phyloP scores from a whole-genome alignment of 2,329 filamentous ascomycete genomes.

The Penicillium sp. region DNA sequence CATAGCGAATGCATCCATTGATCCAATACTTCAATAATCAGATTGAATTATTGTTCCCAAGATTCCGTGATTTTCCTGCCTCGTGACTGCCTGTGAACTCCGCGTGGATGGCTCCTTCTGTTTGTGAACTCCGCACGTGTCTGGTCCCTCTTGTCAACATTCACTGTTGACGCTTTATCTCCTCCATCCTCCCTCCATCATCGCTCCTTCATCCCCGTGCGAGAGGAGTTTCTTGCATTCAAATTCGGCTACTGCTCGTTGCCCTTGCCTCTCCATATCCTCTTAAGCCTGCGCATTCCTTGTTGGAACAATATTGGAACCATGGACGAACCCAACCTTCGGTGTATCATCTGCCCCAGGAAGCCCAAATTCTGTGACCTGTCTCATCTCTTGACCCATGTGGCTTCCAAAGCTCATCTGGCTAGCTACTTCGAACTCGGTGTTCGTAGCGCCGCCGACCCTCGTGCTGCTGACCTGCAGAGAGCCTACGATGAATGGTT shows the following conservation, averaged over 20 bases:
- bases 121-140: neutral
- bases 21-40: neutral
- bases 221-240: slow-evolving; percentile 7
- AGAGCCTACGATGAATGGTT: slow-evolving; percentile 80
- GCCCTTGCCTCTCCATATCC: slow-evolving; percentile 24
- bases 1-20: slow-evolving; percentile 1
- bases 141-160: neutral
- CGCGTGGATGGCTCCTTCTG: neutral
- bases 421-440: slow-evolving; percentile 80
- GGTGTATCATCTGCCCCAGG: slow-evolving; percentile 82
- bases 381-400: slow-evolving; percentile 88
- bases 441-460: slow-evolving; percentile 68
- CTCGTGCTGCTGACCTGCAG: slow-evolving; percentile 63
- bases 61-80: neutral
- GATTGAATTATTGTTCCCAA: neutral
- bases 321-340: slow-evolving; percentile 62
- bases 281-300: slow-evolving; percentile 2
- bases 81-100: neutral
- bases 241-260: slow-evolving; percentile 20
- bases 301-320: slow-evolving; percentile 11
- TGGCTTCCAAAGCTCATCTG: slow-evolving; percentile 89
- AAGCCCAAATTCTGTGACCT: slow-evolving; percentile 82
- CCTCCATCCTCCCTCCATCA: neutral
- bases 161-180: too few species aligned
- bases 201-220: slow-evolving; percentile 24